Conservation (phyloP, 306 rosid genomes). For the Trifolium dubium region DNA sequence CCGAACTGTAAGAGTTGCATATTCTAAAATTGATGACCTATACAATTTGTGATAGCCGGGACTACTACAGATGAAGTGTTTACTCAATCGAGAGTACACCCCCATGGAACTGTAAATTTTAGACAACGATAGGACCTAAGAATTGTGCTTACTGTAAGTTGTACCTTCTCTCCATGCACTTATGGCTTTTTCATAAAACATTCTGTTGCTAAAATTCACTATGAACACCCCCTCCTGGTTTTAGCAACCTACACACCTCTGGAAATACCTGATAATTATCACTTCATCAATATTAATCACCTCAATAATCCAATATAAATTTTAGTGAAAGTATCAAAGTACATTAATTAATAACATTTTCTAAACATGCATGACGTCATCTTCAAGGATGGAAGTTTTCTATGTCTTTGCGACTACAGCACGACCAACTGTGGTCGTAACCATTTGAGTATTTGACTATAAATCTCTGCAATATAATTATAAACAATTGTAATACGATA, state of each 20-base stretch:
- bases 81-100: neutral
- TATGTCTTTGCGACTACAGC: too few species aligned
- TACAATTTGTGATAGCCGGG: neutral
- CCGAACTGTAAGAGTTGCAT: neutral
- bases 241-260: slow-evolving; percentile 72
- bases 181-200: slow-evolving; percentile 89
- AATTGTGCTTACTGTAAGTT: too few species aligned
- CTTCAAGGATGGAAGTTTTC: neutral
- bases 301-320: too few species aligned
- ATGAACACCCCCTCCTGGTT: slow-evolving; percentile 88
- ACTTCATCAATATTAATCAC: neutral
- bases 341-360: too few species aligned
- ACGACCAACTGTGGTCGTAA: neutral
- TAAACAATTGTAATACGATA: too few species aligned
- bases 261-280: slow-evolving; percentile 65
- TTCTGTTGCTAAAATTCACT: slow-evolving; percentile 83
- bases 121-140: too few species aligned
- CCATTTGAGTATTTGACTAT: too few species aligned
- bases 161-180: slow-evolving; percentile 81
- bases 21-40: slow-evolving; percentile 5
- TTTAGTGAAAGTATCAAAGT: too few species aligned
- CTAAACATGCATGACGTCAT: too few species aligned
- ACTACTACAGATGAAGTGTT: neutral
- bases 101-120: slow-evolving; percentile 10
- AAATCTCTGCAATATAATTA: too few species aligned